Evolutionary conservation across 108 stramenopile genomes (phyloP).

Genomic region (Cyclostephanos tholiformis): DNA sequence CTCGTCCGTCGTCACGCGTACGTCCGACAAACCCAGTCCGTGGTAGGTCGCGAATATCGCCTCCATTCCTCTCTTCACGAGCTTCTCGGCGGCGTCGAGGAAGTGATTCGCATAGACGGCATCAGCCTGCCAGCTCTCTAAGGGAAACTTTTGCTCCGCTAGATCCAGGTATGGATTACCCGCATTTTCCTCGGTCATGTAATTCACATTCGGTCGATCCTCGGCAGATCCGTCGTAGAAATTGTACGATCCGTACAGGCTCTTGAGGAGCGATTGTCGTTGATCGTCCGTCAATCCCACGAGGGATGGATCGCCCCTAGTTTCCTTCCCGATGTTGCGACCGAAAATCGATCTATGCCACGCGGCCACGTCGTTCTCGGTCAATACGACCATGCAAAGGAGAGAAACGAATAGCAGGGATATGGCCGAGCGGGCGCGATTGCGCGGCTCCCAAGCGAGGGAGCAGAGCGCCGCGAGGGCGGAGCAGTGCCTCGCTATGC

Average conservation of each 20-base stretch:
- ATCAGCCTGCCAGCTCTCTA: constrained; percentile 85
- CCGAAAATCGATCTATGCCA: constrained; percentile 15
- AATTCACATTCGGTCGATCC: constrained; percentile 64
- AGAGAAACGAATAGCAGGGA: constrained; percentile 25
- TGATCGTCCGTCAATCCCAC: constrained; percentile 25
- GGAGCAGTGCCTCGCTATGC: neutral
- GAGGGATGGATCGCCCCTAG: constrained; percentile 21
- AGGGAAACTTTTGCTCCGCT: constrained; percentile 71
- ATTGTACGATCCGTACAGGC: constrained; percentile 58
- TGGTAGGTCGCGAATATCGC: constrained; percentile 70
- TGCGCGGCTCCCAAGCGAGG: constrained; percentile 31
- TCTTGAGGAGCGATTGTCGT: constrained; percentile 19
- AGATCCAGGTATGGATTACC: constrained; percentile 64
- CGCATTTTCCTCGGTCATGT: constrained; percentile 33
- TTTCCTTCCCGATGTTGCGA: constrained; percentile 3
- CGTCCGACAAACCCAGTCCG: constrained; percentile 63
- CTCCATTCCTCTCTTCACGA: constrained; percentile 70
- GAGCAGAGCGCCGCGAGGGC: constrained; percentile 14
- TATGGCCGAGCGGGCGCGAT: constrained; percentile 26
- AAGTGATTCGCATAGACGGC: constrained; percentile 86
- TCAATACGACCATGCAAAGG: constrained; percentile 17
- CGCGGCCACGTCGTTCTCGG: constrained; percentile 17
- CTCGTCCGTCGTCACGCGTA: constrained; percentile 23
- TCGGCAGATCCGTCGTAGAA: constrained; percentile 87
- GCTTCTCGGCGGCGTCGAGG: constrained; percentile 69